Percentiles rank a stretch among this genome's conserved stretches.
These are phyloP conservation scores for Kalmusia sp. DNA, from an alignment of 2,329 filamentous ascomycete species.

Conservation along the genomic window DNA sequence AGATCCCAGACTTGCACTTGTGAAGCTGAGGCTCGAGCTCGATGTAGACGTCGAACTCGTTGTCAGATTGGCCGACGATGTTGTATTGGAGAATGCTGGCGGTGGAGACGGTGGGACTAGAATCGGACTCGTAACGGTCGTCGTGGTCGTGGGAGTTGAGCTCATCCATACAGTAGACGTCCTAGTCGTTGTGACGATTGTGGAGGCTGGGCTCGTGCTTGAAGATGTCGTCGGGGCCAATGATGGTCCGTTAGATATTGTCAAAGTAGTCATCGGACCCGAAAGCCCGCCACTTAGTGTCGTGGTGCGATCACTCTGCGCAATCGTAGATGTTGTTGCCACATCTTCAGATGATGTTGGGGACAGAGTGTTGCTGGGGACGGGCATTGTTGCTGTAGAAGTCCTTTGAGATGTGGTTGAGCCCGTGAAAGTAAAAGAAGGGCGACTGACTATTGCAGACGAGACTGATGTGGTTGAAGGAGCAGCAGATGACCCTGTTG, in stretches of 20 bases:
- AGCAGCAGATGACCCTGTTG: not conserved
- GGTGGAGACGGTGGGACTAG: not conserved
- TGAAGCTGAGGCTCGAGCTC: not conserved
- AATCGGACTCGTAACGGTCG: not conserved
- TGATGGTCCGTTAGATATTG: not conserved
- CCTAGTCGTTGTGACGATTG: not conserved
- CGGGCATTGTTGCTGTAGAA: not conserved
- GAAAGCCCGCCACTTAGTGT: too few species aligned
- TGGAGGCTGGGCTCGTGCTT: not conserved
- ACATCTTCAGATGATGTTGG: not conserved
- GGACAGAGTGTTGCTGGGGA: not conserved
- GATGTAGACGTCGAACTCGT: slow-evolving; percentile 3
- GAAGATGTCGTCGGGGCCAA: not conserved
- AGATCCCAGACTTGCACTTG: not conserved
- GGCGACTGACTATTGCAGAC: not conserved
- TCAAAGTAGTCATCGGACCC: not conserved
- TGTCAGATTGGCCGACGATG: slow-evolving; percentile 6
- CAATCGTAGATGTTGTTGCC: not conserved
- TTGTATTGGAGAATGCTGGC: slow-evolving; percentile 11
- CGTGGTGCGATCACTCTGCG: not conserved
- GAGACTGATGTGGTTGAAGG: not conserved
- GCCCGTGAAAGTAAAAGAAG: not conserved
- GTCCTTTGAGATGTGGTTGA: not conserved
- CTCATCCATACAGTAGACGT: not conserved
- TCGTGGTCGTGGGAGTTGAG: not conserved